Evolutionary conservation across 1,139 yeast species (phyloP), one percentile per base, ranked within the genome.

Genomic region (Suhomyces bribrorum): DNA sequence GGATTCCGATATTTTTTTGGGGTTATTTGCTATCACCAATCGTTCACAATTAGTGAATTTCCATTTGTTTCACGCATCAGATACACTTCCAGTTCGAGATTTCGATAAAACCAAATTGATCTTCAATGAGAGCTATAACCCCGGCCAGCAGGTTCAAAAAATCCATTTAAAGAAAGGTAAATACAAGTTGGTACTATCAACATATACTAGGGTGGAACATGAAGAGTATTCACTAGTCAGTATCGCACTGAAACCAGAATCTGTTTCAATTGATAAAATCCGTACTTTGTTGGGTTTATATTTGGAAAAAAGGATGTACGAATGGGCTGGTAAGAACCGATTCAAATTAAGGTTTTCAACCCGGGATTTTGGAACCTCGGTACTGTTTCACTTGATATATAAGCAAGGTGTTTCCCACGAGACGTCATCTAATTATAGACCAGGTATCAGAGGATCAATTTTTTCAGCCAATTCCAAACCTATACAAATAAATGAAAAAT

Each of bases 391-490:
- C 30, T 41, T 58, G 14, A 57, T 56, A 15, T 60, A 59, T 40
- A 47, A 43, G 18, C 49, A 49, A 35, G 39, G 41, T 5, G 36
- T 43, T 0, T 48, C 37, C 15, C 56, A 45, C 49, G 62, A 54
- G 40, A 52, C 44, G 40, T 41, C 46, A 11, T 49, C 59, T 2
- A 59, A 53, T 29, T 69, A 71, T 44, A 51, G 72, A 32, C 77
- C 77, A 1, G 61, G 62, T 1, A 50, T 70, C 11, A 45, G 81
- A 37, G 80, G 69, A 0, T 73, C 77, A 7, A 45, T 77, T 3
- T 76, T 76, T 48, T 53, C 56, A 7, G 48, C 30, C 27, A 62
- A 52, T 24, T 57, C 53, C 12, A 37, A 38, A 32, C 63, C 73
- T 2, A 44, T 71, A 1, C 54, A 56, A 27, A 53, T 69, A 9